phyloP scores from a whole-genome alignment of 495 filamentous ascomycete species.

The Extremus antarcticus region DNA sequence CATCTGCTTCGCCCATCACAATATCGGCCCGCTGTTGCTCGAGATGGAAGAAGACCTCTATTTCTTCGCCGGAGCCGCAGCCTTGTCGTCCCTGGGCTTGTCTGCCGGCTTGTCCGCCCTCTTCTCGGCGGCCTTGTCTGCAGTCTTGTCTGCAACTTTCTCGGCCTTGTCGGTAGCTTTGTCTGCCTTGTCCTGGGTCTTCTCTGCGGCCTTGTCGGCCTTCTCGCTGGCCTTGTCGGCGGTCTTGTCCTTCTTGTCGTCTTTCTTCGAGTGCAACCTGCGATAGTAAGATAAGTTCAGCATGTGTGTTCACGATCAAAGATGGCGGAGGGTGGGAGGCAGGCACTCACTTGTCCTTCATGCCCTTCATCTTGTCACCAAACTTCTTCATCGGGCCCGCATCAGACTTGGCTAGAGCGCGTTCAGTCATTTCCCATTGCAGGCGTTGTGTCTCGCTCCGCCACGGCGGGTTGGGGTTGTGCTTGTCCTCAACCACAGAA shows the following conservation, averaged over 20 bases:
- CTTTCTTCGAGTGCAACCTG: neutral
- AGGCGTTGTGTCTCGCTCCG: constrained; percentile 1
- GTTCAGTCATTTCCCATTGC: constrained; percentile 5
- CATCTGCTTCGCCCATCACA: too few species aligned
- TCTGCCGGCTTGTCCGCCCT: neutral
- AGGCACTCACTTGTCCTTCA: constrained; percentile 1
- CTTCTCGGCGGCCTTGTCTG: neutral
- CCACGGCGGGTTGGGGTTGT: neutral
- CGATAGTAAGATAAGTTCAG: neutral
- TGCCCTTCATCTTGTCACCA: neutral
- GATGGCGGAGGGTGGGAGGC: neutral
- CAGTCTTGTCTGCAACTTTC: neutral
- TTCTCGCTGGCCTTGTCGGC: neutral
- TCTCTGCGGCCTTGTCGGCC: neutral
- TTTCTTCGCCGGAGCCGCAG: neutral
- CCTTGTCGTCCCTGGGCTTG: neutral
- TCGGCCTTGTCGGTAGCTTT: neutral
- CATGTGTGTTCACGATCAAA: neutral
- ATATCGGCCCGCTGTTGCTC: neutral
- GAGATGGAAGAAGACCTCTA: neutral
- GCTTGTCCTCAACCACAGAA: neutral
- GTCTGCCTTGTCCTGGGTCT: neutral
- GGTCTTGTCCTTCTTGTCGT: neutral
- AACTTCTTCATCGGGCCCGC: neutral
- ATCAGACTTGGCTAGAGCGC: neutral